Conservation (phyloP, 192 early-diverging fungal species). For the Backusella tarrabulga region DNA sequence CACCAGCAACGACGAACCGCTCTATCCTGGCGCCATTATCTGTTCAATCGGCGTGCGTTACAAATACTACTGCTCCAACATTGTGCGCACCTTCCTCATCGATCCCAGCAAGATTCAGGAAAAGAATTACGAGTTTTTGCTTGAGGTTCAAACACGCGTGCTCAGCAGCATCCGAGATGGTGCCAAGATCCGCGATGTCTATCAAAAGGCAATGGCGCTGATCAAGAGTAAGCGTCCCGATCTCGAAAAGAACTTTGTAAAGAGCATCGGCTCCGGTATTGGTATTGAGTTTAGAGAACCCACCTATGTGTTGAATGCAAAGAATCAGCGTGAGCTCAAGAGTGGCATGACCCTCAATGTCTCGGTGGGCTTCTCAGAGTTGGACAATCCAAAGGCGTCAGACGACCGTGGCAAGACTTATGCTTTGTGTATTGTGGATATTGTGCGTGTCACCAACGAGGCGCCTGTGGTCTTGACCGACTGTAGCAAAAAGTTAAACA, state of each 20-base stretch:
- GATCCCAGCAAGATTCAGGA: constrained; percentile 88
- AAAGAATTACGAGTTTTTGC: constrained; percentile 89
- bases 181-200: constrained; percentile 73
- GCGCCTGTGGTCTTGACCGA: constrained; percentile 50
- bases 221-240: constrained; percentile 83
- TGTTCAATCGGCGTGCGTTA: constrained; percentile 94
- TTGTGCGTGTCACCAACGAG: constrained; percentile 70
- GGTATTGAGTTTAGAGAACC: constrained; percentile 95
- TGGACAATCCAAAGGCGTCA: constrained; percentile 69
- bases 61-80: constrained; percentile 92
- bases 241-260: constrained; percentile 81
- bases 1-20: constrained; percentile 61
- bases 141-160: constrained; percentile 79
- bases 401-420: constrained; percentile 81
- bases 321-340: constrained; percentile 65
- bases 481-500: constrained; percentile 50
- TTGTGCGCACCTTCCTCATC: constrained; percentile 92
- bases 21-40: constrained; percentile 89
- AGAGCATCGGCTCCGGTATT: constrained; percentile 86
- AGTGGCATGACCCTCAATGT: constrained; percentile 86
- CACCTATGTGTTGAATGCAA: constrained; percentile 71
- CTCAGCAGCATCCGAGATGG: constrained; percentile 73
- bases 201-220: constrained; percentile 63
- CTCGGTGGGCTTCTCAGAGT: constrained; percentile 81
- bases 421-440: constrained; percentile 83